phyloP scores from a whole-genome alignment of 257 asterid genomes.

The Buddleja alternifolia region DNA sequence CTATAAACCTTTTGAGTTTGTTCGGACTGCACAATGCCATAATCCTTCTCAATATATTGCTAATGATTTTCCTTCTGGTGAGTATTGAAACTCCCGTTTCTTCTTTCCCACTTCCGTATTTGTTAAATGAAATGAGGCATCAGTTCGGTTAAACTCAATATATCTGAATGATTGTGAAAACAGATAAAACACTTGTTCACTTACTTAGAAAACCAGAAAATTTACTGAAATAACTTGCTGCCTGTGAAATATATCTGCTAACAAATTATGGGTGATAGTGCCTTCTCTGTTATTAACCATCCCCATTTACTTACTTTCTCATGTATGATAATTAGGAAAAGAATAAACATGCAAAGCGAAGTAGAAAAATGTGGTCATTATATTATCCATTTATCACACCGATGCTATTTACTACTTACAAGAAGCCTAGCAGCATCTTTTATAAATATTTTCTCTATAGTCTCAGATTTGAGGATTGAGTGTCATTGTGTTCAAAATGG shows the following conservation, averaged over 20 bases:
- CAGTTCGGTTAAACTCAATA: neutral
- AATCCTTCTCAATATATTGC: slow-evolving; percentile 49
- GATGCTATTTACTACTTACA: neutral
- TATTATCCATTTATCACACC: neutral
- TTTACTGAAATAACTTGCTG: neutral
- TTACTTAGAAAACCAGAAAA: neutral
- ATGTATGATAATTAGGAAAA: neutral
- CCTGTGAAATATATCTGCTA: neutral
- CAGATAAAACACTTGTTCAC: slow-evolving; percentile 7
- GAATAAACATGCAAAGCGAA: neutral
- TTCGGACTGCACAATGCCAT: slow-evolving; percentile 68
- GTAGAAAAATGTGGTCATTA: neutral
- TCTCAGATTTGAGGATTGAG: neutral
- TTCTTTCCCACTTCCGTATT: neutral
- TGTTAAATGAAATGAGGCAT: slow-evolving; percentile 7
- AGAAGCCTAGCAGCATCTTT: neutral
- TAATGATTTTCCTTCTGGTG: slow-evolving; percentile 52
- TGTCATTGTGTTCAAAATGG: neutral
- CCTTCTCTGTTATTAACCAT: neutral
- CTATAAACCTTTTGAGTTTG: slow-evolving; percentile 72
- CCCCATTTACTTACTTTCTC: slow-evolving; percentile 5
- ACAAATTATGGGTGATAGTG: neutral
- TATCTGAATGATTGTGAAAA: neutral
- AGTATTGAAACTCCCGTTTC: slow-evolving; percentile 30
- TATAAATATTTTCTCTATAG: neutral